Conservation (phyloP, 805 yeast genomes). For the Barnettozyma vustinii region DNA sequence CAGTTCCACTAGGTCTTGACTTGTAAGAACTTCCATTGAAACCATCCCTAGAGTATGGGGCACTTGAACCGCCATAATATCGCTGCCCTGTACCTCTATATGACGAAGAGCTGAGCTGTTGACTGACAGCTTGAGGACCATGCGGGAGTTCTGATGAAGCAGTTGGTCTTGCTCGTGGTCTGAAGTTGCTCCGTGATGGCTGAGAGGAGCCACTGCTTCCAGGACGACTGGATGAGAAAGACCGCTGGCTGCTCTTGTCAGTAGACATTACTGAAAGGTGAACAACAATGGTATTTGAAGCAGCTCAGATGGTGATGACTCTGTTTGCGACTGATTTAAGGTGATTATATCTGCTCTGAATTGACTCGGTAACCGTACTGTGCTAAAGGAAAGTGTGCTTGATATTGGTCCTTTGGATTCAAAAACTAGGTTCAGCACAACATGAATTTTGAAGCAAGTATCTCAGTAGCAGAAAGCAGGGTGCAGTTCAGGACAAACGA, state of each 20-base stretch:
- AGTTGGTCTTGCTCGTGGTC: conserved; percentile 5
- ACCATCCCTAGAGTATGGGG: conserved; percentile 3
- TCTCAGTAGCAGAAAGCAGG: not conserved
- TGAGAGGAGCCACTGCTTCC: conserved; percentile 5
- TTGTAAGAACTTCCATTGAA: conserved; percentile 4
- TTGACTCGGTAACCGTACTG: not conserved
- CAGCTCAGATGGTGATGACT: not conserved
- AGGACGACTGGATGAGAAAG: conserved; percentile 5
- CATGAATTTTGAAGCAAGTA: not conserved
- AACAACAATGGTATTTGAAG: not conserved
- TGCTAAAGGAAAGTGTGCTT: not conserved
- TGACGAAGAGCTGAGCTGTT: conserved; percentile 1
- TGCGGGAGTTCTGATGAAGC: conserved; percentile 3
- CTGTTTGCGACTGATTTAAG: no score
- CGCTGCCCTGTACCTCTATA: conserved; percentile 6
- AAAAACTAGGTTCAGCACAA: not conserved
- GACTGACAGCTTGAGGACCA: not conserved
- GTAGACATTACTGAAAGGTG: not conserved
- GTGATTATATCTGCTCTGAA: no score
- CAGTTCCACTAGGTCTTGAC: conserved; percentile 1
- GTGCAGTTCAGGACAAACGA: not conserved
- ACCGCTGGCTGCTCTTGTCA: conserved; percentile 8
- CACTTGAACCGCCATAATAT: conserved; percentile 1
- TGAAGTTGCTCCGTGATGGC: conserved; percentile 2
- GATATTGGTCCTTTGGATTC: not conserved